Evolutionary conservation across 352 stramenopile species (phyloP), one percentile per base, ranked within the genome.

Genomic region (Phytopythium kandeliae): DNA sequence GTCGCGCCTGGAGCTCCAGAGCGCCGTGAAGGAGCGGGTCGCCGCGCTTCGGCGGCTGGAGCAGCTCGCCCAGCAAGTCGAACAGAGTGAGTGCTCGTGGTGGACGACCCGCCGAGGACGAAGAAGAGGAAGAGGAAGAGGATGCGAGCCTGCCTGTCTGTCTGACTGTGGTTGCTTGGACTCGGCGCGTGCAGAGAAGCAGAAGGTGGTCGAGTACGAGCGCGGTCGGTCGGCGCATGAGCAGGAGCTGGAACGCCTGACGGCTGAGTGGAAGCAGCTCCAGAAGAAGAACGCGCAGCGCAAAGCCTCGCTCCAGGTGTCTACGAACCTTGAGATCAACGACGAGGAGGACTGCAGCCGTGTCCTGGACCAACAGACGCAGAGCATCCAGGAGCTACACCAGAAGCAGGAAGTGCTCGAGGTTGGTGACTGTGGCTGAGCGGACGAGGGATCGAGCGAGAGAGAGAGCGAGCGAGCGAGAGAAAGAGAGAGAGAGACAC

Each of bases 281-380:
- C 81, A 92, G 61, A 71, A 77, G 55, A 71, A 60, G 31, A 89
- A 92, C 25, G 81, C 81, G 4, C 74, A 81, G 33, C 74, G 81
- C 35, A 92, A 87, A 42, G 76, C 78, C 0, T 61, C 67, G 31
- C 78, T 92, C 41, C 81, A 89, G 38, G 75, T 92, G 58, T 54
- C 78, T 6, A 89, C 76, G 7, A 62, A 65, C 7, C 60, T 86
- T 33, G 76, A 86, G 70, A 73, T 92, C 62, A 89, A 85, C 47
- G 78, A 87, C 57, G 81, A 92, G 48, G 74, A 88, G n/a, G 81
- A 92, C 57, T 89, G 81, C 53, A 63, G 51, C 17, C 76, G 78
- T 17, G 69, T 89, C n/a, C 57, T 92, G 17, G 76, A 88, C 42
- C 65, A 71, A 34, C 81, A 92, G 59, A 89, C 78, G 6, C 68